phyloP scores from a whole-genome alignment of 164 flowering plant species.

The Annona cherimola region DNA sequence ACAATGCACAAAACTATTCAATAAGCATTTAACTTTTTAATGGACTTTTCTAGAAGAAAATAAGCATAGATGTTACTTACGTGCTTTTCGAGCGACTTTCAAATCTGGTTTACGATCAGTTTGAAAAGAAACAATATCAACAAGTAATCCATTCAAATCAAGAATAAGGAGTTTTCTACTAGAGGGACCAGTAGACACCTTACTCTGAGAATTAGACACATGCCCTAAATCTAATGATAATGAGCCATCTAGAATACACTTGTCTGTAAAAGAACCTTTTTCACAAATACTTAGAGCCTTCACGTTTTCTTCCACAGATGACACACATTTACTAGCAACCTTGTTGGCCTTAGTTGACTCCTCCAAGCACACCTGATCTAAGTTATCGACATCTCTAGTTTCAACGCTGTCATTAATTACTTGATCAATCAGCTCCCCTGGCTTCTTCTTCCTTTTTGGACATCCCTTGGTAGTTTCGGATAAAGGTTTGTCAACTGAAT shows the following conservation, averaged over 20 bases:
- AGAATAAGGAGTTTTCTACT: constrained; percentile 73
- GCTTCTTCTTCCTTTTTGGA: not conserved
- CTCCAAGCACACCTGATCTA: not conserved
- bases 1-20: not conserved
- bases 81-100: constrained; percentile 41
- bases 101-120: constrained; percentile 41
- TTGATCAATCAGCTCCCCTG: not conserved
- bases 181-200: constrained; percentile 5
- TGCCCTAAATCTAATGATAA: not conserved
- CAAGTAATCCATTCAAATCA: constrained; percentile 89
- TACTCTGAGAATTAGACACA: constrained; percentile 5
- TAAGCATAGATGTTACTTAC: constrained; percentile 25
- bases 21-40: not conserved
- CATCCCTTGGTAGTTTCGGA: not conserved
- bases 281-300: not conserved
- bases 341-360: constrained; percentile 1
- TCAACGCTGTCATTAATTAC: not conserved
- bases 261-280: constrained; percentile 3
- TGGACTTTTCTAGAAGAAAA: not conserved
- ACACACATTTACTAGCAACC: not conserved
- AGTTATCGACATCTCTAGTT: not conserved
- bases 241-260: not conserved
- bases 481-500: not conserved
- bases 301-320: constrained; percentile 2
- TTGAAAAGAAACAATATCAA: constrained; percentile 46